Evolutionary conservation across 139 green algal genomes (phyloP).

Genomic region (Trebouxia sp.): DNA sequence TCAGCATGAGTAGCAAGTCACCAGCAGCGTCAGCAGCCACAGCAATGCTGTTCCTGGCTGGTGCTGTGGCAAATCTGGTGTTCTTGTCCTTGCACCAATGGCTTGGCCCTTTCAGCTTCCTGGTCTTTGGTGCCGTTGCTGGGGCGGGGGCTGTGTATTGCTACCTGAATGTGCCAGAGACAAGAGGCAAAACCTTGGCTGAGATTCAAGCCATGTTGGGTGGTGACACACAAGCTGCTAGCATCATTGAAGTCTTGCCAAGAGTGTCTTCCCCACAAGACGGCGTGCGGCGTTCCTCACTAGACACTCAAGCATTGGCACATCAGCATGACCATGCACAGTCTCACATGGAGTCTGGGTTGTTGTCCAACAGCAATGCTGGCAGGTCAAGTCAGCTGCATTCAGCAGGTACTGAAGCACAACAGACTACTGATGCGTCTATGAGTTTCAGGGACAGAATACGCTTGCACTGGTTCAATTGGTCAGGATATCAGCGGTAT

Average conservation of each 20-base stretch:
- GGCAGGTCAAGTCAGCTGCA: not conserved
- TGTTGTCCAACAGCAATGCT: not conserved
- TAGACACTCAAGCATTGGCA: no score
- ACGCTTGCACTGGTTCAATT: not conserved
- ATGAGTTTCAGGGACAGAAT: not conserved
- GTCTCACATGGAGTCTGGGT: slow-evolving; percentile 5
- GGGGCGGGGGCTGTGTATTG: slow-evolving; percentile 52
- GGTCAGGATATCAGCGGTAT: slow-evolving; percentile 2
- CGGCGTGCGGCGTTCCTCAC: not conserved
- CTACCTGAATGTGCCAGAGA: slow-evolving; percentile 67
- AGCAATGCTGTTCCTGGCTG: slow-evolving; percentile 67
- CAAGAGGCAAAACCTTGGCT: slow-evolving; percentile 61
- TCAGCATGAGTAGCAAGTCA: slow-evolving; percentile 71
- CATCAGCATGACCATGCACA: not conserved
- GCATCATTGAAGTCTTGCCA: not conserved
- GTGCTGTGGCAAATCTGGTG: slow-evolving; percentile 64
- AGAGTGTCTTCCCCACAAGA: not conserved
- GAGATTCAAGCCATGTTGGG: slow-evolving; percentile 56
- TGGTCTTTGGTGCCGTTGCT: slow-evolving; percentile 60
- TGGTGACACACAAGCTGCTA: not conserved
- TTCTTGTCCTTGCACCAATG: slow-evolving; percentile 64
- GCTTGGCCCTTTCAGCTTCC: slow-evolving; percentile 53
- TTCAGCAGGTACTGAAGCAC: not conserved
- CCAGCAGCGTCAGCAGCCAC: slow-evolving; percentile 61
- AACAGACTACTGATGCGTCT: not conserved